Base-by-base conservation (phyloP, 805 yeast species). In the Jamesozyma rosinii region DNA sequence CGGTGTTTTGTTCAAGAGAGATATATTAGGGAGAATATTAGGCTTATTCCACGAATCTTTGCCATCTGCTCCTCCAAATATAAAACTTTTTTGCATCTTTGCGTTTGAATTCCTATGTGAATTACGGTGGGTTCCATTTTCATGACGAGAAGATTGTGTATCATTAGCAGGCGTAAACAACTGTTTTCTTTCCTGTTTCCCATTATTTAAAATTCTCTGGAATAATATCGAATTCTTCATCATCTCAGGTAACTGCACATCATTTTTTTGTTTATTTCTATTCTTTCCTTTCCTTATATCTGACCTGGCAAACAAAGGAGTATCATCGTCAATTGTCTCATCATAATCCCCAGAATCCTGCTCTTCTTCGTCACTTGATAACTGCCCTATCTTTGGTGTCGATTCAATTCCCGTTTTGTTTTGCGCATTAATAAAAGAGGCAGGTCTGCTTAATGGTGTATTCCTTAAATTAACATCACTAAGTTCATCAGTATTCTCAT, bases 361-460 rank as follows among this genome's bases (percentile, higher is more conserved):
- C 37, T 26, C 39, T 10, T 70, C 75, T 9, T 71, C 75, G 17
- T 67, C 70, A 1, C 70, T 64, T 45, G 68, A 69, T 54, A 64
- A 76, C 57, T 59, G 63, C 1, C 63, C 64, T 8, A 52, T 40
- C 41, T 59, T 59, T 3, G 48, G 53, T 9, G 54, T 37, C 3
- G 64, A 59, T 21, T 49, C 55, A 13, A 19, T 17, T n/a, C 21
- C 17, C 13, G 11, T 11, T 8, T 24, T 24, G 11, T 8, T 19
- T 24, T 19, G 27, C 14, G 6, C 14, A 20, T 13, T 9, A 9
- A 14, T 15, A 19, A 17, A 24, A 11, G 29, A 24, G 6, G 29
- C 10, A 11, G 29, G 6, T 24, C 11, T 11, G 11, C 11, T 6
- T 6, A 11, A 24, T 24, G 29, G 10, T 24, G 11, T 24, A 24